Evolutionary conservation across 2,329 filamentous ascomycete species (phyloP).

Genomic region (Ascochyta rabiei): DNA sequence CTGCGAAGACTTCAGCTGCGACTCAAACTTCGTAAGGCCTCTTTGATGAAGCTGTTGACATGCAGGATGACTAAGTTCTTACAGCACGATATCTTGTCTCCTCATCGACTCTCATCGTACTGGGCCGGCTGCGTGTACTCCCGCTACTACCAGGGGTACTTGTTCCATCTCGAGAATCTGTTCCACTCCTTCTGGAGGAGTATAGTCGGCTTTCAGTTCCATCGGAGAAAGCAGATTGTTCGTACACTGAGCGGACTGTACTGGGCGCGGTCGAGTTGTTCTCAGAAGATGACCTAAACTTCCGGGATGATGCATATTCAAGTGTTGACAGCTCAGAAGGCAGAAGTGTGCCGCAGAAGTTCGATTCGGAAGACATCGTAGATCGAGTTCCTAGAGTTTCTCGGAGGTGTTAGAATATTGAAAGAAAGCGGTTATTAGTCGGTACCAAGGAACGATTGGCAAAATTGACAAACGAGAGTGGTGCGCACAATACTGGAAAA

Average conservation of each 20-base stretch:
- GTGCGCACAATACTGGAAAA: no score
- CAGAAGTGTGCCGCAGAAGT: neutral
- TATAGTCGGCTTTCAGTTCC: neutral
- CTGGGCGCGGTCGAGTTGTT: neutral
- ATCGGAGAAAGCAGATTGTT: neutral
- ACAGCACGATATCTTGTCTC: neutral
- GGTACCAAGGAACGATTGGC: no score
- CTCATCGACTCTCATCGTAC: neutral
- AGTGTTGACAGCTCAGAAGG: neutral
- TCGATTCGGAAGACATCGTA: neutral
- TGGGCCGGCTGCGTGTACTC: neutral
- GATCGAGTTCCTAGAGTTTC: neutral
- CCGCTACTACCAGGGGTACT: neutral
- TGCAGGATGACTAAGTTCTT: neutral
- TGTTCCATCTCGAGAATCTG: neutral
- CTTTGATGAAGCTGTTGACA: neutral
- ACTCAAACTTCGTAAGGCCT: neutral
- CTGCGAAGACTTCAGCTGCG: slow-evolving; percentile 13
- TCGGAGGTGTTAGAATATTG: neutral
- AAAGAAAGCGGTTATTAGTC: no score
- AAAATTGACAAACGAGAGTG: no score
- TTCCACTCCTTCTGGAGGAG: neutral
- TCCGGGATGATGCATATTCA: neutral
- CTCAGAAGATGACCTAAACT: neutral
- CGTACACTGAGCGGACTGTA: neutral